phyloP scores from a whole-genome alignment of 441 rosid genomes.

The Lepidium campestre region DNA sequence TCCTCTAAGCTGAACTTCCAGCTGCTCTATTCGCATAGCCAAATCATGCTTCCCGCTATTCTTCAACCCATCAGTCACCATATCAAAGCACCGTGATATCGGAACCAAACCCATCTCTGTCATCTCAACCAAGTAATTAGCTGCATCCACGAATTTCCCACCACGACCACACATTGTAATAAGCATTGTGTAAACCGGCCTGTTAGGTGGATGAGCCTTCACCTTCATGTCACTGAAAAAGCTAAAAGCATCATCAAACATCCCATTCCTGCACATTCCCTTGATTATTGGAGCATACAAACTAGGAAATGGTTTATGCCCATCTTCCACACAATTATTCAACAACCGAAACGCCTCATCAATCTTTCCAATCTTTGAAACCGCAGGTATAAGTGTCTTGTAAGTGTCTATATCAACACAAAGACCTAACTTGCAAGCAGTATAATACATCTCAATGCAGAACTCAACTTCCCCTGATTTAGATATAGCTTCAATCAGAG shows the following conservation, averaged over 20 bases:
- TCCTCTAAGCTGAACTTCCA: conserved; percentile 60
- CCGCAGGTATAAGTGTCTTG: conserved; percentile 76
- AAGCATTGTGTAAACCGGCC: conserved; percentile 88
- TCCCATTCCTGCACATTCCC: conserved; percentile 68
- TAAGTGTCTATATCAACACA: conserved; percentile 58
- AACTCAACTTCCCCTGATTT: conserved; percentile 71
- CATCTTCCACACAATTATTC: conserved; percentile 64
- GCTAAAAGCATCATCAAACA: conserved; percentile 80
- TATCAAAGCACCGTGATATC: conserved; percentile 79
- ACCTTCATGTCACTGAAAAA: conserved; percentile 83
- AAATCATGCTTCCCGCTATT: conserved; percentile 83
- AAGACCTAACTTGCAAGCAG: conserved; percentile 62
- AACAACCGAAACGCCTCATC: conserved; percentile 70
- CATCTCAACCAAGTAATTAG: conserved; percentile 84
- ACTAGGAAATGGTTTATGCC: conserved; percentile 85
- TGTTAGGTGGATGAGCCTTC: conserved; percentile 79
- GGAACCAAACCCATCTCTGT: conserved; percentile 78
- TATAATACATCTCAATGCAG: conserved; percentile 61
- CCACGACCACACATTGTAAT: conserved; percentile 87
- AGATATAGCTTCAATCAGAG: conserved; percentile 51
- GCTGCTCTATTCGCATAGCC: conserved; percentile 67
- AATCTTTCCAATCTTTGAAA: conserved; percentile 73
- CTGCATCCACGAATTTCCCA: conserved; percentile 74
- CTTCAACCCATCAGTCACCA: conserved; percentile 87
- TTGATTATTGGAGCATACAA: conserved; percentile 81